phyloP scores from a whole-genome alignment of 2,329 filamentous ascomycete genomes.

The Neonectria ditissima region DNA sequence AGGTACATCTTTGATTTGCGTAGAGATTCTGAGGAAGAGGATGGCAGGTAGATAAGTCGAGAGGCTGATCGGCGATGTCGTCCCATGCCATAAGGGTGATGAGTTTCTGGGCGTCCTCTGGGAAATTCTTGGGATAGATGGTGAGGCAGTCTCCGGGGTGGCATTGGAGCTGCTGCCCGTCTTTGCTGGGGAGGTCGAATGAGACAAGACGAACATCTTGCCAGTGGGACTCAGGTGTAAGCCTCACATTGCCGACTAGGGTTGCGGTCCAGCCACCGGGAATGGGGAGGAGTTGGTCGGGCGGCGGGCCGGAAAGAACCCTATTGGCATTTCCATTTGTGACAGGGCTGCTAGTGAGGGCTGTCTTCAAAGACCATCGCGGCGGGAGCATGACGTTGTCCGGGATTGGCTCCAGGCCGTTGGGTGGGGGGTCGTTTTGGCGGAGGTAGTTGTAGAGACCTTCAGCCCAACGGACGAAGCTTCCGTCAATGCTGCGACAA shows the following conservation, averaged over 20 bases:
- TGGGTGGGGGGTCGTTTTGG: slow-evolving; percentile 75
- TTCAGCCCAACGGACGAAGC: slow-evolving; percentile 82
- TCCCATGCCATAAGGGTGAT: slow-evolving; percentile 85
- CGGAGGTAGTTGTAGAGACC: slow-evolving; percentile 75
- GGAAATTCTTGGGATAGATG: slow-evolving; percentile 89
- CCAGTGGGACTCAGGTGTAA: slow-evolving; percentile 85
- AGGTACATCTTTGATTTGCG: slow-evolving; percentile 63
- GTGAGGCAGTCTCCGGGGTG: slow-evolving; percentile 84
- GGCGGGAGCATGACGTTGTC: slow-evolving; percentile 80
- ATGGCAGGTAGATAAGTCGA: slow-evolving; percentile 62
- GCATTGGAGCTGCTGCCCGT: slow-evolving; percentile 49
- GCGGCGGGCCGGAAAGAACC: slow-evolving; percentile 42
- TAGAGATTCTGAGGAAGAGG: slow-evolving; percentile 52
- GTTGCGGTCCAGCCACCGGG: slow-evolving; percentile 67
- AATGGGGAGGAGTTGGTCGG: slow-evolving; percentile 63
- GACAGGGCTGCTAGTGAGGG: slow-evolving; percentile 10
- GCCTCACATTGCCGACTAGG: slow-evolving; percentile 73
- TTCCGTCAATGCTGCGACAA: slow-evolving; percentile 76
- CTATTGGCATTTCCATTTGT: slow-evolving; percentile 29
- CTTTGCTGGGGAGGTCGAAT: slow-evolving; percentile 60
- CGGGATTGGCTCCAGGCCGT: slow-evolving; percentile 76
- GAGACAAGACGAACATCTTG: slow-evolving; percentile 91
- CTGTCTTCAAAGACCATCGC: slow-evolving; percentile 63
- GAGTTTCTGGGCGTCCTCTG: slow-evolving; percentile 81
- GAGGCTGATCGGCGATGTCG: slow-evolving; percentile 74